Conservation (phyloP, 2,329 filamentous ascomycete species). For the Phaeosphaeria sp. region DNA sequence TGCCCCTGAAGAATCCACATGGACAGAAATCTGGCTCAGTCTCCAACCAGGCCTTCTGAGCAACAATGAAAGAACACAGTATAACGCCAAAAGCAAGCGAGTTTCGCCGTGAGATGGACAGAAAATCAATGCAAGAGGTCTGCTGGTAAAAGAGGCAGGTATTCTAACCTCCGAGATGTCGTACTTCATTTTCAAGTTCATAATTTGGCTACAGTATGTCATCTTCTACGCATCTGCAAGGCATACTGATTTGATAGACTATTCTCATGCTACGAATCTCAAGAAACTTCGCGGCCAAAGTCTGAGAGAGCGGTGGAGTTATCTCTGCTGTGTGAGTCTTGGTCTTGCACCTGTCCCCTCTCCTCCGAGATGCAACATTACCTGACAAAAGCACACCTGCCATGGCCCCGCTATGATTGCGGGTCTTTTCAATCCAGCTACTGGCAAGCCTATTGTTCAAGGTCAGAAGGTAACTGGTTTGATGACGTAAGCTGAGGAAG, state of each 20-base stretch:
- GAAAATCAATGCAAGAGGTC: too few species aligned
- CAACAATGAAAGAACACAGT: slow-evolving; percentile 49
- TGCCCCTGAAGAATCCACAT: slow-evolving; percentile 54
- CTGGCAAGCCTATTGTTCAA: slow-evolving; percentile 41
- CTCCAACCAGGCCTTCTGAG: slow-evolving; percentile 51
- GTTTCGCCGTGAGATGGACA: slow-evolving; percentile 31
- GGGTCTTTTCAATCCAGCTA: slow-evolving; percentile 38
- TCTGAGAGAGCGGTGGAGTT: slow-evolving; percentile 52
- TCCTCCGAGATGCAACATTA: background rate
- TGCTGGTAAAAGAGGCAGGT: too few species aligned
- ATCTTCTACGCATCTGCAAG: too few species aligned
- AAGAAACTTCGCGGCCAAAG: slow-evolving; percentile 51
- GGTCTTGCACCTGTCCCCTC: background rate
- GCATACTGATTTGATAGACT: slow-evolving; percentile 49
- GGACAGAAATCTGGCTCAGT: slow-evolving; percentile 54
- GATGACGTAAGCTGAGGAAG: slow-evolving; percentile 46
- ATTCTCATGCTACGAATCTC: slow-evolving; percentile 50
- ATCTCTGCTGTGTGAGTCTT: slow-evolving; percentile 49
- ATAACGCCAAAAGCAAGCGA: slow-evolving; percentile 51
- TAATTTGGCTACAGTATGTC: too few species aligned
- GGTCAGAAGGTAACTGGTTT: slow-evolving; percentile 50
- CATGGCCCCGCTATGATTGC: slow-evolving; percentile 51
- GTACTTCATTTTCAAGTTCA: too few species aligned
- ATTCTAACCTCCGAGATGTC: background rate
- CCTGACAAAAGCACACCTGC: background rate